Base-by-base conservation (phyloP, 176 grass and related monocot species). In the Thinopyrum elongatum region DNA sequence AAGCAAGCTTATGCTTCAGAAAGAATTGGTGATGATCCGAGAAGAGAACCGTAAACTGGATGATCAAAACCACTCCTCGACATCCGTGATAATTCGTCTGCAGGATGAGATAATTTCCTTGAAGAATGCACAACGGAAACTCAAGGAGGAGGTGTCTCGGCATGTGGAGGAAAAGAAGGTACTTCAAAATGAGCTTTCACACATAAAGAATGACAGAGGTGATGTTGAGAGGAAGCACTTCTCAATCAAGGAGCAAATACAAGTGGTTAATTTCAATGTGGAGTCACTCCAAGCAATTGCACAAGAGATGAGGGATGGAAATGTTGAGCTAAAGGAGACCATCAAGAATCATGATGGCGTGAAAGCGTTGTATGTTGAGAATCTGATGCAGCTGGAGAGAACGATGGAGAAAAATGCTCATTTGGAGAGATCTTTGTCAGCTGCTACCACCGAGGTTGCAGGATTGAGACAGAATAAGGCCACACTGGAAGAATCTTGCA, bases 31-130 rank as follows among this genome's bases (percentile, higher is more conserved):
- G 65, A 92, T 75, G 61, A 84, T 86, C 59, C 86, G 74, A 35
- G 90, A 93, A 89, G 92, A 94, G 87, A 96, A 96, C 87, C 70
- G 44, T 38, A 94, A 82, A 51, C 60, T 99, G 72, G 92, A 84
- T 67, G 86, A 91, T 60, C 88, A 96, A 82, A 96, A 94, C 26
- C 88, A 92, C 44, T 90, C 88, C 31, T 92, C 92, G 25, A 84
- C 86, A 41, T 85, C 86, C 5, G 82, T 76, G 36, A 99, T 99
- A 86, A 89, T 99, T 30, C 86, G 70, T 72, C 79, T 99, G 57
- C 97, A 99, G 79, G 88, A 99, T 86, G 94, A 99, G 66, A 89
- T 99, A 85, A 94, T 99, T 77, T 90, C 83, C 62, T 86, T 99
- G 61, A 94, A 95, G 77, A 90, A 88, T 85, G 62, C 82, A 10